Evolutionary conservation across 352 stramenopile genomes (phyloP), one percentile per base, ranked within the genome.

Genomic region (Phytophthora hybrid): DNA sequence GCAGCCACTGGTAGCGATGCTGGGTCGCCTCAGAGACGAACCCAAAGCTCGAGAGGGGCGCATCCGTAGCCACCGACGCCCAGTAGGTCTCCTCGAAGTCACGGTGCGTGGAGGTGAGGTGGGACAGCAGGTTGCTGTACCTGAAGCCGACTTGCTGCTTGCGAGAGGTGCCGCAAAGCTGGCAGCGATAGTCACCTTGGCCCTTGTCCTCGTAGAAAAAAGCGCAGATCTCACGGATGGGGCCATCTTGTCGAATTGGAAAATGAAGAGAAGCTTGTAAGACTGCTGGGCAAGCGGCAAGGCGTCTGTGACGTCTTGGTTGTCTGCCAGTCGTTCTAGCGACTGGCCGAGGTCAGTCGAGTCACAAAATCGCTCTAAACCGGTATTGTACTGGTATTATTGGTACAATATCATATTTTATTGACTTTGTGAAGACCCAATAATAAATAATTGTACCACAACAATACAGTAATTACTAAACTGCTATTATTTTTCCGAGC

Each of bases 161-260:
- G 32, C 47, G 46, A 9, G 5, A 59, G 23, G 47, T 8, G 53
- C 59, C 59, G 31, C 59, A 59, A 32, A 66, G 59, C 59, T 59
- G 59, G 14, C 49, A 66, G 51, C 51, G 51, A 18, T 19, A 57
- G 51, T 37, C 8, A 34, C 51, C 51, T 39, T 59, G 53, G 23
- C 53, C 21, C 18, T 59, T 37, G 53, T 59, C 26, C 26, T 59
- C 53, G 53, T 46, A 68, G 61, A 67, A 68, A 34, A 68, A 47
- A 7, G 51, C 32, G 61, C 61, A 61, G 61, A 68, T 68, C 29
- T 68, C 61, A 61, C 61, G 31, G 51, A 61, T 68, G 51, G 61
- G 26, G 31, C 31, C 60, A 67, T 59, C 32, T 26, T 26, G 49
- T 59, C 58, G 13, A 63, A 51, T 21, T 51, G 6, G 41, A 51